Conservation (phyloP, 164 flowering plant species). For the Tetrastigma voinierianum region DNA sequence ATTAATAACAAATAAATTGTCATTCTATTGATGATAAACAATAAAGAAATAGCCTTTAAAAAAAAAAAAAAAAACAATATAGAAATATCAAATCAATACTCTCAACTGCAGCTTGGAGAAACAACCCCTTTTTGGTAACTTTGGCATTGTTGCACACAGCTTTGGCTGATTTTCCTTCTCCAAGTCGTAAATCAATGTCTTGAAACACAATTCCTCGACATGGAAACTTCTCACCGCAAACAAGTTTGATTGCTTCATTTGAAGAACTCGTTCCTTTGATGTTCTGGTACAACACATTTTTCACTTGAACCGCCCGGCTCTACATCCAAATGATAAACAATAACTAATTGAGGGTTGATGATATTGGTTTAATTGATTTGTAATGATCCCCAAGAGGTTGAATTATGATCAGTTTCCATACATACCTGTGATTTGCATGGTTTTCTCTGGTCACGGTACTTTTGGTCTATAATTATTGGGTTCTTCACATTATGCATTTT, state of each 20-base stretch:
- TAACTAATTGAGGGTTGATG: background rate
- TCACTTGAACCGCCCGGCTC: conserved; percentile 36
- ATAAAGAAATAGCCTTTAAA: no score
- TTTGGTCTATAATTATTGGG: no score
- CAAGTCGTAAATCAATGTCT: background rate
- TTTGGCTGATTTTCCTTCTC: no score
- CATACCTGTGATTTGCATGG: conserved; percentile 45
- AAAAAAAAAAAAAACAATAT: no score
- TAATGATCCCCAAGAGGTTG: background rate
- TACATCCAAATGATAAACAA: conserved; percentile 32
- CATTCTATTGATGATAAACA: no score
- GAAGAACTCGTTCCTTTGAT: conserved; percentile 5
- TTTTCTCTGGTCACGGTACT: conserved; percentile 23
- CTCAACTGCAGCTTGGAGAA: no score
- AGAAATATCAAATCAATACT: no score
- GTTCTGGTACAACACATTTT: no score
- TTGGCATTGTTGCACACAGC: no score
- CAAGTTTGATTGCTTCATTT: conserved; percentile 35
- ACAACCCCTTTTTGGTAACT: no score
- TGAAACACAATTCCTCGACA: conserved; percentile 40
- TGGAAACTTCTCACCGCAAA: conserved; percentile 44
- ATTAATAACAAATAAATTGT: no score
- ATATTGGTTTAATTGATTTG: background rate
- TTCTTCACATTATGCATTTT: conserved; percentile 36
- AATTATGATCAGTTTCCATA: conserved; percentile 1